Evolutionary conservation across 805 yeast genomes (phyloP), one percentile per base, ranked within the genome.

Genomic region (Kluyveromyces nonfermentans): DNA sequence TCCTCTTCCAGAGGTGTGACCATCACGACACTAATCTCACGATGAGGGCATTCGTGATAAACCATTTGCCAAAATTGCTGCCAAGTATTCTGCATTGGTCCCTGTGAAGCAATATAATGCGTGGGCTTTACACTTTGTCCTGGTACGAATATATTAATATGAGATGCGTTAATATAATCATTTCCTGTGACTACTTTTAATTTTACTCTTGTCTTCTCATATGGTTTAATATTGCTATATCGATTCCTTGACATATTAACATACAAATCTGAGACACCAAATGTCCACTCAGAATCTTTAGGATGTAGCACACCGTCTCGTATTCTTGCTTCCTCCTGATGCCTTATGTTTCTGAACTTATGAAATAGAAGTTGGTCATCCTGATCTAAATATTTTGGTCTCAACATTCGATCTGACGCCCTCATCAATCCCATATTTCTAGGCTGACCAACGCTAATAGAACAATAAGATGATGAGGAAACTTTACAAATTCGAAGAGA

Each of bases 41-140:
- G 73, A 2, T 80, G 62, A 3, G 78, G 72, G 21, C 72, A 62
- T 51, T 82, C 74, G 38, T 81, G 77, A 40, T 77, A 71, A 10
- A 85, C 73, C 76, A 88, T 83, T 49, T 81, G 85, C 96, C 97
- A 93, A 57, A 93, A 90, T 59, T 93, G 95, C 3, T 77, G 77
- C 49, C 77, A 72, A 0, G 97, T 89, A 30, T 68, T 65, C 12
- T 60, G 64, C n/a, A 82, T 67, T 1, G 98, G 98, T 1, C 90
- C 94, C 55, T 84, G 94, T 1, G 83, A 69, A 0, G 87, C 85
- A 28, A 84, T 80, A 56, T 80, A 83, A 20, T 59, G 51, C 35
- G 69, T 62, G 1, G 60, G 52, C 7, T 42, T 37, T 17, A 44
- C 33, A 15, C 53, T 49, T 33, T 56, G 60, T 5, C 45, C 50